Base-by-base conservation (phyloP, 2,329 filamentous ascomycete genomes). In the Cladobotryum mycophilum region DNA sequence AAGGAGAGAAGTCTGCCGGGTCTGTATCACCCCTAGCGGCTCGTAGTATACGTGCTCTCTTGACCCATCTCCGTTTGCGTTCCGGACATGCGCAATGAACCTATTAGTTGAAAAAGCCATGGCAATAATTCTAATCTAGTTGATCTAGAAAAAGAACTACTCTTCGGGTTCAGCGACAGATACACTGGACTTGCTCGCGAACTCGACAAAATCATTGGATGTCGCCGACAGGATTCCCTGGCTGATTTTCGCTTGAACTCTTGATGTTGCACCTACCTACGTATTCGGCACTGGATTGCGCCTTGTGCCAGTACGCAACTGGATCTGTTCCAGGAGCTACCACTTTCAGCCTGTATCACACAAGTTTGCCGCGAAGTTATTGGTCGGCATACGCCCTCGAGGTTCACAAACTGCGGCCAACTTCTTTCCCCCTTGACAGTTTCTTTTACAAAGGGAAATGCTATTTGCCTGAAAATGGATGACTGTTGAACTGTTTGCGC, bases 221-320 rank as follows among this genome's bases (percentile, higher is more conserved):
- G 55, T 51, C 52, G 42, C 35, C 47, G 49, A 54, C 53, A 43
- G 43, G 41, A 34, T 55, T 41, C 58, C 58, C 48, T 42, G 49
- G 41, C 47, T 37, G 52, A 41, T 53, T 37, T 51, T 61, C 59
- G 59, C 59, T 61, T 60, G 55, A 49, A 11, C 9, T 15, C 14
- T 18, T 18, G 17, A 15, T 6, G 37, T 40, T 40, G 37, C 17
- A 40, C 37, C 37, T 40, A n/a, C 17, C 17, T 18, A 40, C 37
- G n/a, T 40, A 40, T 40, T 40, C 37, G 37, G 37, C 37, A 40
- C 17, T n/a, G 37, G 3, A 40, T 18, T 40, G 37, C 37, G 37
- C 37, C 37, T 15, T 40, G 14, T 40, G 37, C 17, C 37, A n/a
- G 17, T 40, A 15, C 37, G 37, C 37, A 40, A 18, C 17, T 18